Conservation (phyloP, 2,329 filamentous ascomycete species). For the Microdochium trichocladiopsis region DNA sequence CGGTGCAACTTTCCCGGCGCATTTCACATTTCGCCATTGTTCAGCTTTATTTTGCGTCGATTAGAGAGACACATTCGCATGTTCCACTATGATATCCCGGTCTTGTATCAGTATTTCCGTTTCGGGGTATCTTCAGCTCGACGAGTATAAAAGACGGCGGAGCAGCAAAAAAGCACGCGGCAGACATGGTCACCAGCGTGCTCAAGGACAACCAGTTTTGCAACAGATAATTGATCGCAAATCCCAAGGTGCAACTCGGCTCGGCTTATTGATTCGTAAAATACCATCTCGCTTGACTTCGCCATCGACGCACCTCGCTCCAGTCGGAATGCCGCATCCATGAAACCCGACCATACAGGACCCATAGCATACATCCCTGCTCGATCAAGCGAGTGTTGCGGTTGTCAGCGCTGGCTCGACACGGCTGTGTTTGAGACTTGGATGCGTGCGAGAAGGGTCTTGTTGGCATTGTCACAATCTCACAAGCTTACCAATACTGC, state of each 20-base stretch:
- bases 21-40: background rate
- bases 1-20: too few species aligned
- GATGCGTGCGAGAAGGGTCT: too few species aligned
- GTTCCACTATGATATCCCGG: background rate
- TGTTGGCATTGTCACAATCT: too few species aligned
- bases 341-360: background rate
- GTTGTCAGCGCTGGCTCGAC: too few species aligned
- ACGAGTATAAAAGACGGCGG: background rate
- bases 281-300: constrained; percentile 9
- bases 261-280: constrained; percentile 25
- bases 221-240: constrained; percentile 30
- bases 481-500: too few species aligned
- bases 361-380: background rate
- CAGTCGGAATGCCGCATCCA: background rate
- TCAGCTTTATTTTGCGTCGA: background rate
- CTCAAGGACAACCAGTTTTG: constrained; percentile 6
- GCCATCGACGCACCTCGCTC: background rate
- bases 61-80: background rate
- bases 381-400: background rate
- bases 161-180: constrained; percentile 9
- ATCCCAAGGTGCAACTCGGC: constrained; percentile 28
- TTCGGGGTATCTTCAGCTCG: background rate
- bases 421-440: too few species aligned
- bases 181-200: constrained; percentile 17
- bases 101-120: background rate